A percentile compares a stretch with the other conserved stretches of the same genome.
Conservation (phyloP, 2,329 filamentous ascomycete genomes). For the Ilyonectria sp. region DNA sequence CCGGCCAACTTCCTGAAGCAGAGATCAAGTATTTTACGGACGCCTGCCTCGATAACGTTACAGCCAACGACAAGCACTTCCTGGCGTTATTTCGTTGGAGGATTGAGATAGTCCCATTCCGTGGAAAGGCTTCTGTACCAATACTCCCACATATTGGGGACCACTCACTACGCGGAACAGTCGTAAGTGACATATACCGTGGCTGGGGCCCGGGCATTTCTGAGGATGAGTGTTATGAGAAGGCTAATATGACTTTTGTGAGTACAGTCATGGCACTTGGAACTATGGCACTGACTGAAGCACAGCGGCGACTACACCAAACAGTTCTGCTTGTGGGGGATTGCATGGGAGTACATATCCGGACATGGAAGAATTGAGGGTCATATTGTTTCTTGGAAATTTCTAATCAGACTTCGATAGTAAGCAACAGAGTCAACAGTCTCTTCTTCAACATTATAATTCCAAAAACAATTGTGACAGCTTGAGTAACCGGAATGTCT, state of each 20-base stretch:
- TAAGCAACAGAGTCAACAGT: too few relatives aligned
- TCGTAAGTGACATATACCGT: not conserved
- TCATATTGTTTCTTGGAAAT: too few relatives aligned
- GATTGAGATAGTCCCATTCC: not conserved
- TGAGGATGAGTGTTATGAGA: not conserved
- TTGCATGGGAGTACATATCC: conserved; percentile 5
- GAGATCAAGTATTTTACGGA: not conserved
- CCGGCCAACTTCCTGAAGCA: not conserved
- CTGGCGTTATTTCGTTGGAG: conserved; percentile 8
- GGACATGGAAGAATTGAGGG: not conserved
- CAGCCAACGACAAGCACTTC: not conserved
- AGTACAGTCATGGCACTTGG: not conserved
- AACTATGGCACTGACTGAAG: not conserved
- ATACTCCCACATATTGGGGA: conserved; percentile 7
- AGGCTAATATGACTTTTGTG: not conserved
- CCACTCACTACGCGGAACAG: not conserved
- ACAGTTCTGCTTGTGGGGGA: not conserved
- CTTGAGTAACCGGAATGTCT: too few relatives aligned
- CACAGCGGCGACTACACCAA: not conserved
- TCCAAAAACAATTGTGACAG: too few relatives aligned
- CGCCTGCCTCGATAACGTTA: conserved; percentile 4
- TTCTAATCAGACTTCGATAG: too few relatives aligned
- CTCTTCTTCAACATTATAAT: too few relatives aligned
- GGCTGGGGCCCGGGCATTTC: conserved; percentile 2
- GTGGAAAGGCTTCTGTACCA: not conserved